A percentile compares a stretch with the other conserved stretches of the same genome.
Conservation (phyloP, 352 stramenopile genomes). For the Pythium insidiosum region DNA sequence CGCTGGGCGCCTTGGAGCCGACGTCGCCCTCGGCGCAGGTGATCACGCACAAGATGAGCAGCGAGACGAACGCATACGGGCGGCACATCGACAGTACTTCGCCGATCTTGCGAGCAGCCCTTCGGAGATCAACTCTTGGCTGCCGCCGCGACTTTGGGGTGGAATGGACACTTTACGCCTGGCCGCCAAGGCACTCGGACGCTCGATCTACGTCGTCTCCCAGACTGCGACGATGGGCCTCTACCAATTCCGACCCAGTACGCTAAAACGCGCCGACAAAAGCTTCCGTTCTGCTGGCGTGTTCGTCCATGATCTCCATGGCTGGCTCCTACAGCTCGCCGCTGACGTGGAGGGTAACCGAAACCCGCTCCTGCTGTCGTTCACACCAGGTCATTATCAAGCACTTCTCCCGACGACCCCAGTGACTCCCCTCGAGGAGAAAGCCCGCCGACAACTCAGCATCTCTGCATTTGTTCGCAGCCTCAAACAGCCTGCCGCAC, state of each 20-base stretch:
- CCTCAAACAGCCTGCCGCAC: no score
- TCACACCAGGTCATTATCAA: background rate
- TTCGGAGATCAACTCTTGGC: background rate
- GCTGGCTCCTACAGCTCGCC: background rate
- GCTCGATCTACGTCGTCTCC: background rate
- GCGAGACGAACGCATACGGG: background rate
- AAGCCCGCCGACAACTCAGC: no score
- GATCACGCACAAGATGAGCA: background rate
- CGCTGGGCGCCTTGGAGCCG: background rate
- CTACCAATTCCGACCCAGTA: background rate
- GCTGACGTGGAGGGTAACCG: background rate
- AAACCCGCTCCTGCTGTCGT: background rate
- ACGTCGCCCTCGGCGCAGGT: background rate
- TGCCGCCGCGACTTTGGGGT: constrained; percentile 1
- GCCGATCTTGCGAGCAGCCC: background rate
- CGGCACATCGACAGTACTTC: background rate
- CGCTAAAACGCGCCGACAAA: background rate
- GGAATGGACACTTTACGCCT: constrained; percentile 1
- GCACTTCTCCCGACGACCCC: background rate
- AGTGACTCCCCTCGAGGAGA: no score
- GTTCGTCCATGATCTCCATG: background rate
- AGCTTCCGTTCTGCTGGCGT: background rate
- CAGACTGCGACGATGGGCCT: background rate
- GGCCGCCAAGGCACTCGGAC: background rate
- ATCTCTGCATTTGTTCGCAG: no score